Evolutionary conservation across 306 rosid genomes (phyloP).

Genomic region (Alnus rubra): DNA sequence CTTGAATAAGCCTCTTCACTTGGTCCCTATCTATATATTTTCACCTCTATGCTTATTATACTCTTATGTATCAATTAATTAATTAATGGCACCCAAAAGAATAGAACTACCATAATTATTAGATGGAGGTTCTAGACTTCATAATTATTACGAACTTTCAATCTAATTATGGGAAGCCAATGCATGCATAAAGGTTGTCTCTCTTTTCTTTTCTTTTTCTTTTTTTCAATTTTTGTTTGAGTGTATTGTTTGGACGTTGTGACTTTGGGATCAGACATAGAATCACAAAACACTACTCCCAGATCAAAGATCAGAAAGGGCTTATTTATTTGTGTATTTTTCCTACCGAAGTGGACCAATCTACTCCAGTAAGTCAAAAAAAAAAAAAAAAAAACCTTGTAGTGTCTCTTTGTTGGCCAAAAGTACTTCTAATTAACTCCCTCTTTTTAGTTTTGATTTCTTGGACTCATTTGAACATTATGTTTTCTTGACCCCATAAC

Average conservation of each 20-base stretch:
- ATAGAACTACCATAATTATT: neutral
- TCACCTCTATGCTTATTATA: neutral
- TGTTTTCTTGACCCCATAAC: conserved; percentile 11
- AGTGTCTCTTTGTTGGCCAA: conserved; percentile 47
- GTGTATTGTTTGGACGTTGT: neutral
- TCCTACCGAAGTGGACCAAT: conserved; percentile 4
- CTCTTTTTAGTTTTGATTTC: neutral
- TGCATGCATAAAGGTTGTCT: neutral
- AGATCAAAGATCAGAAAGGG: neutral
- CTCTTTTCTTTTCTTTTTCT: no score
- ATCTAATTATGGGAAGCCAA: neutral
- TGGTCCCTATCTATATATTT: neutral
- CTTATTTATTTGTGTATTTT: neutral
- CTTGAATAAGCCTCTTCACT: no score
- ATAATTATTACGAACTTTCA: conserved; percentile 14
- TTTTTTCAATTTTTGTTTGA: no score
- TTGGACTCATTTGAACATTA: conserved; percentile 1
- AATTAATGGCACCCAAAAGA: neutral
- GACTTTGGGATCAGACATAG: neutral
- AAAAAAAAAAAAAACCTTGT: conserved; percentile 19
- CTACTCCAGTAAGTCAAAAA: neutral
- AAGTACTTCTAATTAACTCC: neutral
- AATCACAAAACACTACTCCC: conserved; percentile 13
- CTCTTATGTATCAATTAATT: no score
- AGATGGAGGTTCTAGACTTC: neutral